Base-by-base conservation (phyloP, 176 grass and related monocot genomes). In the Alopecurus myosuroides region DNA sequence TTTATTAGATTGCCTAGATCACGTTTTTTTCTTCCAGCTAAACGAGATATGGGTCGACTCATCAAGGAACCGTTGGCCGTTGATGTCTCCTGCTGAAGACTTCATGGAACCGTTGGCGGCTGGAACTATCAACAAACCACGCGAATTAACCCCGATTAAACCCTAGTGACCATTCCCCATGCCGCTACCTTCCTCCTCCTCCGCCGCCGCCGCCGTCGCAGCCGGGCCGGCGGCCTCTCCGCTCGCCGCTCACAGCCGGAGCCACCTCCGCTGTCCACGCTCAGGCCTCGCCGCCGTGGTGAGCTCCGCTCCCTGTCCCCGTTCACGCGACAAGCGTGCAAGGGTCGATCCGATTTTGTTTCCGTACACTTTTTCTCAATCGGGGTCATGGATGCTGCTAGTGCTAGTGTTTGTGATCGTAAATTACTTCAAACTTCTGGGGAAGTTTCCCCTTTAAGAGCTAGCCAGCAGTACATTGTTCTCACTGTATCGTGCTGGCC, bases 81-180 rank as follows among this genome's bases (percentile, higher is more conserved):
- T 58, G 55, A 0, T 4, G 41, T 44, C 41, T 44, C 12, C 41
- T 11, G 41, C 6, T 51, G 17, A 34, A 34, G 61, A 34, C 61
- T 37, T 41, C 10, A 72, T 28, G 45, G 45, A 72, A 72, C 41
- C 22, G 7, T 45, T 73, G 70, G 70, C 70, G 7, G 70, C 23
- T 73, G 7, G 25, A 48, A 73, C 40, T 15, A 20, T 31, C 10
- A 44, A 26, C 70, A 72, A 72, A 46, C 41, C 70, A 41, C 69
- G 23, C 70, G 42, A 45, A 1, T 19, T 73, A 46, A 46, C 14
- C 70, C 25, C 7, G 41, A 88, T 80, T 89, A 89, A 86, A 89
- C 90, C 90, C 69, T 89, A 87, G 80, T 23, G 9, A 44, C 25
- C 42, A 36, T 45, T 22, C 34, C 23, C 10, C 72, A 85, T 88